Evolutionary conservation across 2,329 filamentous ascomycete species (phyloP), one percentile per base, ranked within the genome.

Genomic region (Davidsoniella virescens): DNA sequence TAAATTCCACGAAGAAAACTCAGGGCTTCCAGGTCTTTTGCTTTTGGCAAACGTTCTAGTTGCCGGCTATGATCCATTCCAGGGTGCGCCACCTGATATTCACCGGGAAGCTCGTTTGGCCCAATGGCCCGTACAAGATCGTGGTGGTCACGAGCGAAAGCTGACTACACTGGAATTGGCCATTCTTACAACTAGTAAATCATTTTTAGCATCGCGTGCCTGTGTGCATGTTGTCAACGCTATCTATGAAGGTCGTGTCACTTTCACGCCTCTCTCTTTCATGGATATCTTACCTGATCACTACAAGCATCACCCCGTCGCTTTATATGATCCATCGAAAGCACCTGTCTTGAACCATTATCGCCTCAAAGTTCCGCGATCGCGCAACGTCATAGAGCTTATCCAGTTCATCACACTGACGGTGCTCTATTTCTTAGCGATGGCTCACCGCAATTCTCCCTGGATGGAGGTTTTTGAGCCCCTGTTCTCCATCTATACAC

Each of bases 271-370:
- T 0, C 75, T 76, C 0, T 73, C 76, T 0, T 83, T 83, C 56
- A 73, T 85, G 58, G 81, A 85, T 59, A 83, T 86, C 49, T 68
- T 86, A 2, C 81, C 82, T 0, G 82, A 85, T 59, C 77, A 82
- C 58, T 84, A 84, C 66, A 82, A 84, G 60, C 71, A 78, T 57
- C 77, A 79, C 46, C 78, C 79, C 0, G 80, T 85, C 41, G 78
- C 78, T 3, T 65, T 85, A 0, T 85, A 85, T 60, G 76, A 84
- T 57, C 80, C 81, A 2, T 66, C 76, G 16, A 72, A 74, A 53
- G 78, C 78, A 3, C 76, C 78, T 2, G 59, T 83, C 4, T 67
- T 86, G 12, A 84, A 85, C 55, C 82, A 86, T 56, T 81, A 82
- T 57, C 78, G 82, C 2, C 69, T 85, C 14, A 80, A 83, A 56